Evolutionary conservation across 2,329 filamentous ascomycete genomes (phyloP).

Genomic region (Talaromyces sp.): DNA sequence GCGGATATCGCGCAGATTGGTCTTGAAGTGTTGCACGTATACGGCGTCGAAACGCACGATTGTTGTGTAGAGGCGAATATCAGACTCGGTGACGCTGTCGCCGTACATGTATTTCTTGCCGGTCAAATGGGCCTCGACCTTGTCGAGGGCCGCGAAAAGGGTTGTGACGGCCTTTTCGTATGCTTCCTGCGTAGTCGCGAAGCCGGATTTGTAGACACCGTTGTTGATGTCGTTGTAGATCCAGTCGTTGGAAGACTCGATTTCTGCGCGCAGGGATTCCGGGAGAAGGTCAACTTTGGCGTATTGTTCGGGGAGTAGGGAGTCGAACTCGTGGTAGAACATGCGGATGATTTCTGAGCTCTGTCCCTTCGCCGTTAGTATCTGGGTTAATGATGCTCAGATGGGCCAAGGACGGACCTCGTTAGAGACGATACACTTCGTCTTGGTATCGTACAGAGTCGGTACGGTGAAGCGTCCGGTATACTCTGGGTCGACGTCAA

Average conservation of each 20-base stretch:
- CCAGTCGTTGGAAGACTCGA: slow-evolving; percentile 77
- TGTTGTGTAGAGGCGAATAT: slow-evolving; percentile 71
- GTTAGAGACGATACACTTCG: slow-evolving; percentile 77
- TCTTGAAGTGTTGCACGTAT: slow-evolving; percentile 79
- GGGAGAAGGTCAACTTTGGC: slow-evolving; percentile 66
- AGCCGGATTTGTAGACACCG: slow-evolving; percentile 61
- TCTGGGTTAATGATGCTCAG: background rate
- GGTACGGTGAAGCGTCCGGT: slow-evolving; percentile 81
- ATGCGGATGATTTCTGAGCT: slow-evolving; percentile 87
- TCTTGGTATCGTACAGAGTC: slow-evolving; percentile 68
- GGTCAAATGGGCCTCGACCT: slow-evolving; percentile 68
- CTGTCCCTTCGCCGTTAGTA: slow-evolving; percentile 22
- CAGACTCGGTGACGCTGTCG: slow-evolving; percentile 70
- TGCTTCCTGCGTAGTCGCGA: slow-evolving; percentile 76
- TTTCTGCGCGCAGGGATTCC: slow-evolving; percentile 57
- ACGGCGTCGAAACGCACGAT: slow-evolving; percentile 70
- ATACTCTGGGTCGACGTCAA: slow-evolving; percentile 68
- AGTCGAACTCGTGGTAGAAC: slow-evolving; percentile 78
- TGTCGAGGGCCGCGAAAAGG: slow-evolving; percentile 74
- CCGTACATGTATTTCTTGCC: slow-evolving; percentile 64
- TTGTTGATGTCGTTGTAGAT: slow-evolving; percentile 63
- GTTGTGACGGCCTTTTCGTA: slow-evolving; percentile 70
- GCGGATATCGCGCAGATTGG: slow-evolving; percentile 80
- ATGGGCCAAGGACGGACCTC: slow-evolving; percentile 51
- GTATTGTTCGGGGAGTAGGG: slow-evolving; percentile 58